Conservation (phyloP, 2,329 filamentous ascomycete genomes). For the Aureobasidium sp. region DNA sequence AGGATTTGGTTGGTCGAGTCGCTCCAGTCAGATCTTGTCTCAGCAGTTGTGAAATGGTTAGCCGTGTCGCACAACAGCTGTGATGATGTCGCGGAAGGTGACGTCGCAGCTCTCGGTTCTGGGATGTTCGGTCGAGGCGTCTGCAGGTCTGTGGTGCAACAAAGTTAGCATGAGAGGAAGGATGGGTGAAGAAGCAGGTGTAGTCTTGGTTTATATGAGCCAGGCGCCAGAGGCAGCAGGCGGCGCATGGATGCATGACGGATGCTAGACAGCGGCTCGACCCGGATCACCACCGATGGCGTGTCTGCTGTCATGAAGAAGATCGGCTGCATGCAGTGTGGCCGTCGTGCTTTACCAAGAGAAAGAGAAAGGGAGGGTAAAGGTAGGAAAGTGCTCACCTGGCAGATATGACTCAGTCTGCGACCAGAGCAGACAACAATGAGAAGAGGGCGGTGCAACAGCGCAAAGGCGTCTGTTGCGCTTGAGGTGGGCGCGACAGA, state of each 20-base stretch:
- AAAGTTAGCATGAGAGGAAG: background rate
- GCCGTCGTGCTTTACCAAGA: background rate
- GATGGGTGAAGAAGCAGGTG: background rate
- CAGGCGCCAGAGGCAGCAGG: background rate
- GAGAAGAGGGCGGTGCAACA: background rate
- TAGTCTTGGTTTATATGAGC: background rate
- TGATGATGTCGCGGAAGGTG: slow-evolving; percentile 1
- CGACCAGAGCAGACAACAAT: background rate
- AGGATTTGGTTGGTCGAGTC: background rate
- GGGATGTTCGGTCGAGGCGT: background rate
- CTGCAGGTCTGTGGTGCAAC: background rate
- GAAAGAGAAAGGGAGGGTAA: background rate
- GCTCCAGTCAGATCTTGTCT: slow-evolving; percentile 8
- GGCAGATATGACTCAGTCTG: background rate
- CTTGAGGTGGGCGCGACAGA: background rate
- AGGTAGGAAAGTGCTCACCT: background rate
- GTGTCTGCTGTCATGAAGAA: slow-evolving; percentile 7
- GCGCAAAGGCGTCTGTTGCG: slow-evolving; percentile 2
- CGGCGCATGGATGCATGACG: slow-evolving; percentile 10
- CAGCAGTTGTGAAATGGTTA: slow-evolving; percentile 8
- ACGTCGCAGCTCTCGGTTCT: background rate
- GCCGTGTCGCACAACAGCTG: slow-evolving; percentile 11
- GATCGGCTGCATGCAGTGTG: slow-evolving; percentile 7
- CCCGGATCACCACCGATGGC: background rate
- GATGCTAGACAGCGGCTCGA: background rate